Evolutionary conservation across 768 basidiomycete genomes (phyloP).

Genomic region (Pholiota molesta): DNA sequence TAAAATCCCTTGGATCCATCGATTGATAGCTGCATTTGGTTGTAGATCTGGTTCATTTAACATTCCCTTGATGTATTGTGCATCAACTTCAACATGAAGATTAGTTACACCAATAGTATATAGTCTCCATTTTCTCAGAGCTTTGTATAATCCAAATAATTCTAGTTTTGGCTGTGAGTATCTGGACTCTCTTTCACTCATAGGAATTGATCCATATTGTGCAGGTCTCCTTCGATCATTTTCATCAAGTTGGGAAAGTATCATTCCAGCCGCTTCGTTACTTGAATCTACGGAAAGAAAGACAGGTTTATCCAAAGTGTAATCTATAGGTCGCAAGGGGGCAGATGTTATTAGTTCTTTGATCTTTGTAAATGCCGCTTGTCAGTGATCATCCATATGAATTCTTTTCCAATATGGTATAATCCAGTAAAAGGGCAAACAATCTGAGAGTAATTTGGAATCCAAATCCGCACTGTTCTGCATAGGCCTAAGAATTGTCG

Average conservation of each 20-base stretch:
- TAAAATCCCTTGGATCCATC: slow-evolving; percentile 31
- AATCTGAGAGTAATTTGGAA: too few species aligned
- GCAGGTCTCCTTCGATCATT: slow-evolving; percentile 12
- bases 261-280: slow-evolving; percentile 17
- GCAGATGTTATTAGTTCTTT: slow-evolving; percentile 1
- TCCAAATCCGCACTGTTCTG: too few species aligned
- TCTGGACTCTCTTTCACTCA: slow-evolving; percentile 16
- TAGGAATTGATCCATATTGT: slow-evolving; percentile 19
- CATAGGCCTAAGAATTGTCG: too few species aligned
- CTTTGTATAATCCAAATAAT: slow-evolving; percentile 31
- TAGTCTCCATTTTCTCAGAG: slow-evolving; percentile 20
- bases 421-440: too few species aligned
- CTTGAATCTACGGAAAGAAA: slow-evolving; percentile 22
- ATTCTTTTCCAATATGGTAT: too few species aligned
- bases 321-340: slow-evolving; percentile 19
- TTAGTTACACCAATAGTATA: slow-evolving; percentile 29
- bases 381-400: too few species aligned
- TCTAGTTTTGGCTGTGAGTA: slow-evolving; percentile 38
- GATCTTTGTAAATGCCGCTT: too few species aligned
- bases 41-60: slow-evolving; percentile 33
- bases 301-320: slow-evolving; percentile 12
- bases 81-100: slow-evolving; percentile 31
- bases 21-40: slow-evolving; percentile 31
- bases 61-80: slow-evolving; percentile 37
- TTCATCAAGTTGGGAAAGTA: slow-evolving; percentile 16